These are phyloP conservation scores for Boechera divaricarpa DNA, from an alignment of 345 rosid genomes.

Conservation along the genomic window DNA sequence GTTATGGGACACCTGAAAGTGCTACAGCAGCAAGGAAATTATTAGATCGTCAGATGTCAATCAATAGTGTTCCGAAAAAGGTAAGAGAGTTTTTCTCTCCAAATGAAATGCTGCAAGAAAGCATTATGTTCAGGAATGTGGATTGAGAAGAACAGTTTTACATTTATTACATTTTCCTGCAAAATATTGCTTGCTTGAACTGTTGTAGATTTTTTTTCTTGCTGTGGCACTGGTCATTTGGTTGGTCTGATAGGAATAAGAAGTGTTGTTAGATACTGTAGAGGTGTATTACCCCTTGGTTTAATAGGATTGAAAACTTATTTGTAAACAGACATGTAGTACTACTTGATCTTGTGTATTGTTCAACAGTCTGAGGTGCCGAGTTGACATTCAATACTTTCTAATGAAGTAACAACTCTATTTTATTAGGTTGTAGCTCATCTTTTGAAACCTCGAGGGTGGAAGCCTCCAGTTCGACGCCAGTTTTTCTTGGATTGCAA, in stretches of 20 bases:
- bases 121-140: not conserved
- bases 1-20: constrained; percentile 94
- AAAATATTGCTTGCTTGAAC: constrained; percentile 9
- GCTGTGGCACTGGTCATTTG: constrained; percentile 17
- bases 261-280: constrained; percentile 6
- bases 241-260: not conserved
- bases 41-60: constrained; percentile 95
- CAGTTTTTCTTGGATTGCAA: constrained; percentile 96
- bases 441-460: constrained; percentile 94
- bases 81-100: constrained; percentile 44
- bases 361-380: constrained; percentile 30
- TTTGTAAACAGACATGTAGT: not conserved
- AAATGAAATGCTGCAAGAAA: not conserved
- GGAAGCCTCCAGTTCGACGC: constrained; percentile 97
- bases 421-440: constrained; percentile 72
- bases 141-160: constrained; percentile 5
- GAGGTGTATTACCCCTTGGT: not conserved
- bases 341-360: constrained; percentile 7
- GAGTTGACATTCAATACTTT: constrained; percentile 6
- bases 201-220: not conserved
- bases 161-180: not conserved
- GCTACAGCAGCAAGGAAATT: constrained; percentile 96
- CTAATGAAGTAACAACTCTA: constrained; percentile 27
- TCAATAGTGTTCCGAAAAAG: constrained; percentile 93
- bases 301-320: constrained; percentile 1